A percentile compares a stretch with the other conserved stretches of the same genome.
phyloP scores from a whole-genome alignment of 352 stramenopile genomes.

The Phytophthora cryptogea region DNA sequence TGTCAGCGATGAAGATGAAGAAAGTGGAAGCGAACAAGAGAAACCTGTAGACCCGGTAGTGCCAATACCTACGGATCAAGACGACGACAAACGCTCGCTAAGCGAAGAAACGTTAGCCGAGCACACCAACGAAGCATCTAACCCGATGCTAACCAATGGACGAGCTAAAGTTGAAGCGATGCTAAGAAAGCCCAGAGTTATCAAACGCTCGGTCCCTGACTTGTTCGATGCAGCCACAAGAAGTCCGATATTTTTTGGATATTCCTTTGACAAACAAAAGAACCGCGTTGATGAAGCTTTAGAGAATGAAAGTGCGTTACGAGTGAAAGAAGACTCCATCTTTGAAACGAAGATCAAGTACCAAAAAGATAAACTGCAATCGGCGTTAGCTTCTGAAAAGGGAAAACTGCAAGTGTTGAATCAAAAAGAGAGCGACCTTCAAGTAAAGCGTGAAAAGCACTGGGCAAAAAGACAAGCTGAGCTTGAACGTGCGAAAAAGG shows the following conservation, averaged over 20 bases:
- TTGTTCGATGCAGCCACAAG: conserved; percentile 50
- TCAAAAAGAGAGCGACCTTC: conserved; percentile 51
- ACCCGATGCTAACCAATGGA: conserved; percentile 13
- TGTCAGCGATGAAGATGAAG: conserved; percentile 30
- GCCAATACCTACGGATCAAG: conserved; percentile 1
- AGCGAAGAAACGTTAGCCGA: conserved; percentile 36
- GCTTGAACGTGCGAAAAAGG: conserved; percentile 66
- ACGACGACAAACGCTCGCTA: conserved; percentile 20
- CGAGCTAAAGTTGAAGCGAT: conserved; percentile 33
- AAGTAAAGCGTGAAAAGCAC: conserved; percentile 60
- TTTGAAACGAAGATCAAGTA: conserved; percentile 61
- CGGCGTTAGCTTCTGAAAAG: conserved; percentile 41
- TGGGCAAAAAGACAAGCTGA: conserved; percentile 68
- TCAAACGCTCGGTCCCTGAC: conserved; percentile 49
- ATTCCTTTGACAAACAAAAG: conserved; percentile 45
- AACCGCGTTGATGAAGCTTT: conserved; percentile 47
- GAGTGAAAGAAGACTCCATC: conserved; percentile 45
- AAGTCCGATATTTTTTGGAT: conserved; percentile 79
- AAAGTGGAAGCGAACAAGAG: conserved; percentile 23
- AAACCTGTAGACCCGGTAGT: conserved; percentile 17
- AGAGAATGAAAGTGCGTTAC: conserved; percentile 32
- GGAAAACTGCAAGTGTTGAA: conserved; percentile 60
- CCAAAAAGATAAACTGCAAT: conserved; percentile 41
- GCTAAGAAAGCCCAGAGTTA: conserved; percentile 52
- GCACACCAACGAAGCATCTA: conserved; percentile 24